Evolutionary conservation across 352 stramenopile genomes (phyloP).

Genomic region (Halophytophthora polymorphica): DNA sequence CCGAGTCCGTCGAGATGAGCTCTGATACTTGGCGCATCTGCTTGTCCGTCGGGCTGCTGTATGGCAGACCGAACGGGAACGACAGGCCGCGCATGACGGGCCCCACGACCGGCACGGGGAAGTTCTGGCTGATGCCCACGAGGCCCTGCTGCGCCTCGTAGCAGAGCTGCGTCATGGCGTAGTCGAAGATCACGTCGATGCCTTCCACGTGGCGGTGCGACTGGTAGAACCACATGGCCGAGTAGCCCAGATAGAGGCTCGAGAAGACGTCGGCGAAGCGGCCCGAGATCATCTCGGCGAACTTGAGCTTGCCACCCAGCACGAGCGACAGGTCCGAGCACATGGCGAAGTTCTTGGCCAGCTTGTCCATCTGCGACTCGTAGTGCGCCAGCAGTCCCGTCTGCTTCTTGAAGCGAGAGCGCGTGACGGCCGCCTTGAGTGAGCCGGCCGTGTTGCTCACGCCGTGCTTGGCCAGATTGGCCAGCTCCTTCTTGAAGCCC

Average conservation of each 20-base stretch:
- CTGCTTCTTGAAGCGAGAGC: conserved; percentile 88
- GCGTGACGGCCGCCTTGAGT: conserved; percentile 86
- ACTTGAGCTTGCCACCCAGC: conserved; percentile 97
- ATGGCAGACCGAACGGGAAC: conserved; percentile 94
- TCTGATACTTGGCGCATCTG: conserved; percentile 72
- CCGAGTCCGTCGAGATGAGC: conserved; percentile 70
- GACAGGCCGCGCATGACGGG: conserved; percentile 92
- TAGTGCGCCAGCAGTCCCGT: conserved; percentile 92
- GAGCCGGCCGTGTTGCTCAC: conserved; percentile 91
- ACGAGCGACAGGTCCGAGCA: conserved; percentile 95
- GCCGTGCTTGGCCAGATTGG: conserved; percentile 94
- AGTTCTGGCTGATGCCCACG: conserved; percentile 95
- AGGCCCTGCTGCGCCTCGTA: conserved; percentile 95
- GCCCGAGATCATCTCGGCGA: conserved; percentile 97
- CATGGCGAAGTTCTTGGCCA: conserved; percentile 97
- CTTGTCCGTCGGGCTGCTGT: conserved; percentile 89
- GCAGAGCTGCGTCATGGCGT: conserved; percentile 95
- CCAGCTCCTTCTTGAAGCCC: conserved; percentile 93
- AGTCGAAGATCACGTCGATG: conserved; percentile 95
- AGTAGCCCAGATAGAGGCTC: conserved; percentile 97
- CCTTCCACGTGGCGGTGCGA: conserved; percentile 92
- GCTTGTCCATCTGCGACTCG: conserved; percentile 95
- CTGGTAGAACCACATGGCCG: conserved; percentile 96
- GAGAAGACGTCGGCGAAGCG: conserved; percentile 96
- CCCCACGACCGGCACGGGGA: conserved; percentile 91